Base-by-base conservation (phyloP, 2,329 filamentous ascomycete species). In the Fusarium marasasianum region DNA sequence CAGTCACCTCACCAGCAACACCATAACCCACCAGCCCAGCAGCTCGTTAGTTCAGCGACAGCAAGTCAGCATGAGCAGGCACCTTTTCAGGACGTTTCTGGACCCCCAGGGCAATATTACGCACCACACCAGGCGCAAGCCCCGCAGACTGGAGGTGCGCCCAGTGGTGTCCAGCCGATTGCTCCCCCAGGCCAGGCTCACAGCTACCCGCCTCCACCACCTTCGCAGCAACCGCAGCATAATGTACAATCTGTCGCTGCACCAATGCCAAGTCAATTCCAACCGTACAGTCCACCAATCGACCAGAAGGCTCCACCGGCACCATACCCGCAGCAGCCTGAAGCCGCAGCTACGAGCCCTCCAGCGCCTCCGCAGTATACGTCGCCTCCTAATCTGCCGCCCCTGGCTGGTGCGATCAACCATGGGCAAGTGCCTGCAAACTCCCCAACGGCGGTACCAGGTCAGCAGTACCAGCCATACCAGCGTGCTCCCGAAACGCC, bases 1-100 rank as follows among this genome's bases (percentile, higher is more conserved):
- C 48, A 60, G 26, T 43, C 48, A 4, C 55, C 54, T 11, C 48
- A 68, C 8, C 63, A 68, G 20, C 41, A 69, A 7, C 31, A 69
- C 41, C 24, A 47, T 3, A 50, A 10, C 0, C 58, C 48, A 20
- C 40, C 37, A 13, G n/a, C 20, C 1, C 57, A 69, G 18, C 40
- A 69, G 10, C 43, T 24, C 6, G 15, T 11, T 3, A 26, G 7
- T 29, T 5, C 29, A 2, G 20, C 12, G 2, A 6, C 45, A 10
- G 20, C 55, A 4, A 6, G n/a, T 2, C 69, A 70, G 24, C 29
- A 10, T 10, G 18, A 41, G 3, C n/a, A 44, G 13, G 20, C 29
- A 4, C n/a, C 2, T 7, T 53, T 60, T 2, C 33, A 58, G 9
- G 35, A 18, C 3, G 12, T 43, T 15, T 26, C 37, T 22, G 6